Base-by-base conservation (phyloP, 2,329 filamentous ascomycete genomes). In the Corniculantispora saksenae region DNA sequence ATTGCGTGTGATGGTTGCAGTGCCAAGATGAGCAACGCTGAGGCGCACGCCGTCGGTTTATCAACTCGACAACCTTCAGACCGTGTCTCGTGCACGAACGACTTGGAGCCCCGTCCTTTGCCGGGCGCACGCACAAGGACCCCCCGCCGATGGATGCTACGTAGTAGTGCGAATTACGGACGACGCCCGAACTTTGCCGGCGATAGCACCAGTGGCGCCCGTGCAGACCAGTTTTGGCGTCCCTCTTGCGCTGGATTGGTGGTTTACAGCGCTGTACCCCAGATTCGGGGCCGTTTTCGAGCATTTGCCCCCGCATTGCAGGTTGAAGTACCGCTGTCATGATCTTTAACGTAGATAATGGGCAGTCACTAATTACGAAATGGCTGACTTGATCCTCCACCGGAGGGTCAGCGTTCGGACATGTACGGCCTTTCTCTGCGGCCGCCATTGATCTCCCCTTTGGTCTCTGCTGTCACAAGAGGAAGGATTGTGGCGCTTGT, bases 111-210 rank as follows among this genome's bases (percentile, higher is more conserved):
- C 59, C 59, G 59, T 54, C 35, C 35, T 61, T 54, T 53, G 25
- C 59, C 59, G 59, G 25, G 21, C 23, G 25, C 10, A 5, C 21
- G 38, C 25, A 12, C 15, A 27, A 7, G 29, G 17, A 21, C 21
- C 19, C 48, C 59, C 35, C 23, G 32, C 59, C 15, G 50, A 12
- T 10, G 29, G 48, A 54, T 53, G 38, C 59, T 53, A 61, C 59
- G 59, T 61, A 32, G 59, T 54, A 61, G 17, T 27, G 9, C 32
- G 12, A 19, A 3, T 21, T 23, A 32, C 43, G 43, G 56, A 32
- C 32, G 47, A 32, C 47, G 19, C 19, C 58, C 58, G 58, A 51
- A 61, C 45, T 51, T 61, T 35, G 47, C 58, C 58, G 58, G 57
- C 7, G 38, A 13, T 13, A 43, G 29, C 47, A 50, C 47, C 47